phyloP scores from a whole-genome alignment of 1,284 basidiomycete species.

The Spongispora temasekensis region DNA sequence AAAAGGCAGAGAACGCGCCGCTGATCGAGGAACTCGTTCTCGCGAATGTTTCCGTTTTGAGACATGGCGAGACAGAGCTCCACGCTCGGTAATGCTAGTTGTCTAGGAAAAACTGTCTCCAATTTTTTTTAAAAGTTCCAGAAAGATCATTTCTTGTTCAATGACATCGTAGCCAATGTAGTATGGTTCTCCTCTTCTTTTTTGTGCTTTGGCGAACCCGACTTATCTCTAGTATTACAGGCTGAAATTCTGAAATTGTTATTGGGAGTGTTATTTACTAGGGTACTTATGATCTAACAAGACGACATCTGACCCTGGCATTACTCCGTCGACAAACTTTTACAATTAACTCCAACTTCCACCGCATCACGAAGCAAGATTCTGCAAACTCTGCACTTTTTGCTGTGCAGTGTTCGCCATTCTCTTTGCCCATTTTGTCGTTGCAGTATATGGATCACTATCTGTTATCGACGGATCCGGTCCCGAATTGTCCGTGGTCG shows the following conservation, averaged over 20 bases:
- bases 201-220: no score
- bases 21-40: constrained; percentile 12
- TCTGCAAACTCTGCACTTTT: constrained; percentile 15
- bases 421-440: constrained; percentile 21
- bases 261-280: no score
- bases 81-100: not conserved
- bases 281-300: no score
- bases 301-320: no score
- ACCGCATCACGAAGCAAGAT: constrained; percentile 6
- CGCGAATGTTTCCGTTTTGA: not conserved
- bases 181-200: no score
- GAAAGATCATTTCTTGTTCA: not conserved
- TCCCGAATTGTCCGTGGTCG: not conserved
- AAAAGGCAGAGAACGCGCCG: constrained; percentile 2
- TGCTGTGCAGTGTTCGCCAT: constrained; percentile 16
- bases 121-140: not conserved
- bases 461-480: constrained; percentile 1
- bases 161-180: no score
- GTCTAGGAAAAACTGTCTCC: no score
- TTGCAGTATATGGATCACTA: constrained; percentile 2
- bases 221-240: no score
- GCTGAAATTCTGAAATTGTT: no score
- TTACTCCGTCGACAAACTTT: no score
- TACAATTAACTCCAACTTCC: no score
- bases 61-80: constrained; percentile 5